A percentile compares a stretch with the other conserved stretches of the same genome.
phyloP scores from a whole-genome alignment of 495 filamentous ascomycete genomes.

The Penicillium ucsense region DNA sequence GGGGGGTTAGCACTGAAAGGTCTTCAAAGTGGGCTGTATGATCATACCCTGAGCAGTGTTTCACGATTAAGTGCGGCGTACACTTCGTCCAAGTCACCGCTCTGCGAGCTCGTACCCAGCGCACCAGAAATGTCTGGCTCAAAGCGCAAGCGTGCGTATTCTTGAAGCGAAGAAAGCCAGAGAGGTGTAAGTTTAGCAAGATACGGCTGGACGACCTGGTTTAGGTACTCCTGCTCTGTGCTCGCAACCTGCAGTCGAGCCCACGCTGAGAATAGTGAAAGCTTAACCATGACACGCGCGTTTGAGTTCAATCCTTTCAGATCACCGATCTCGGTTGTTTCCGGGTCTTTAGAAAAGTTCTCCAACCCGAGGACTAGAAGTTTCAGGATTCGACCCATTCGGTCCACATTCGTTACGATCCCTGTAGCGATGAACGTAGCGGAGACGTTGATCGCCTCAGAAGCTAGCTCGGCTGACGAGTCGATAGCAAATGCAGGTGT shows the following conservation, averaged over 20 bases:
- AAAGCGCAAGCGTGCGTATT: slow-evolving; percentile 88
- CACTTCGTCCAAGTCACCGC: slow-evolving; percentile 75
- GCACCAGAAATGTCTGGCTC: slow-evolving; percentile 94
- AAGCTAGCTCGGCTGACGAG: slow-evolving; percentile 89
- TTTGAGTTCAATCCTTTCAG: slow-evolving; percentile 90
- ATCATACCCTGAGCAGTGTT: slow-evolving; percentile 66
- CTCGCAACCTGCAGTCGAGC: slow-evolving; percentile 97
- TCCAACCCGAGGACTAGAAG: slow-evolving; percentile 85
- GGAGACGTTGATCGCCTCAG: slow-evolving; percentile 95
- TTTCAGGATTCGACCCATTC: slow-evolving; percentile 95
- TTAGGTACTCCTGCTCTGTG: slow-evolving; percentile 81
- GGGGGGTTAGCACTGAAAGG: slow-evolving; percentile 13
- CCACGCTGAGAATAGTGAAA: slow-evolving; percentile 96
- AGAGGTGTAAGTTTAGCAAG: slow-evolving; percentile 80
- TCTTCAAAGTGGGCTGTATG: background rate
- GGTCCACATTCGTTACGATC: slow-evolving; percentile 93
- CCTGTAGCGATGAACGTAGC: slow-evolving; percentile 93
- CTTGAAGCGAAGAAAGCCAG: slow-evolving; percentile 86
- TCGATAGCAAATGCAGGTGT: slow-evolving; percentile 94
- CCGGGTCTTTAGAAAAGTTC: slow-evolving; percentile 74
- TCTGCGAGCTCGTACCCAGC: slow-evolving; percentile 55
- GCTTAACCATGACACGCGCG: slow-evolving; percentile 95
- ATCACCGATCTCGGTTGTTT: slow-evolving; percentile 85
- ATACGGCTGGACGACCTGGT: slow-evolving; percentile 82
- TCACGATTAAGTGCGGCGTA: slow-evolving; percentile 92